Evolutionary conservation across 768 basidiomycete species (phyloP), one percentile per base, ranked within the genome.

Genomic region (Daedaleopsis nitida): DNA sequence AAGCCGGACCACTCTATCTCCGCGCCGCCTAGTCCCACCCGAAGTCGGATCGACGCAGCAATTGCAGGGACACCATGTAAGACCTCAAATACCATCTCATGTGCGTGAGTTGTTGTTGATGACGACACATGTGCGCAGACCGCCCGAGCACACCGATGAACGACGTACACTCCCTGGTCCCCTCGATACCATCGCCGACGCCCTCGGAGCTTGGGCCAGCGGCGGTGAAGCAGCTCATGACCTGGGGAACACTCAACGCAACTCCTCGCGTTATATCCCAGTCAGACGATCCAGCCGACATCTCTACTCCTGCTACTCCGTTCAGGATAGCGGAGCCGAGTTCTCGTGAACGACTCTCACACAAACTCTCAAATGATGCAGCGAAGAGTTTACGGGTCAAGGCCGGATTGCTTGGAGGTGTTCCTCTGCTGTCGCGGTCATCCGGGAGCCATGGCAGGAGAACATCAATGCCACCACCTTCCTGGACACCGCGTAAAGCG

Each of bases 181-280:
- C 94, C 14, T 85, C 86, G 57, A 74, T 96, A 11, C 96, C 97
- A 3, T 93, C 95, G 0, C 95, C 95, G 1, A 91, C 90, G 8
- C 88, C 94, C 0, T 82, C 86, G 6, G 81, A 92, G 68, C 83
- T 98, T 49, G 92, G 92, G 0, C 85, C 94, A 1, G 77, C 81
- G 5, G 91, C 92, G 1, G 81, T 98, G 54, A 94, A 94, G 69
- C 89, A 98, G 66, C 83, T 99, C 16, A 94, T 98, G 90, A 99
- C 97, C 13, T 96, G 94, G 94, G 97, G 97, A 1, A 95, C 94
- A 13, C 80, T 98, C 23, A 86, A 88, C 65, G 89, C 92, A 16
- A 98, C 97, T 10, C 97, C 97, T 3, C 88, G 96, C 55, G 82
- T 97, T 5, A 83, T 98, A 65, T 86, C 86, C 12, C 78, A 83